Evolutionary conservation across 805 yeast species (phyloP).

Genomic region (Barnettozyma populi): DNA sequence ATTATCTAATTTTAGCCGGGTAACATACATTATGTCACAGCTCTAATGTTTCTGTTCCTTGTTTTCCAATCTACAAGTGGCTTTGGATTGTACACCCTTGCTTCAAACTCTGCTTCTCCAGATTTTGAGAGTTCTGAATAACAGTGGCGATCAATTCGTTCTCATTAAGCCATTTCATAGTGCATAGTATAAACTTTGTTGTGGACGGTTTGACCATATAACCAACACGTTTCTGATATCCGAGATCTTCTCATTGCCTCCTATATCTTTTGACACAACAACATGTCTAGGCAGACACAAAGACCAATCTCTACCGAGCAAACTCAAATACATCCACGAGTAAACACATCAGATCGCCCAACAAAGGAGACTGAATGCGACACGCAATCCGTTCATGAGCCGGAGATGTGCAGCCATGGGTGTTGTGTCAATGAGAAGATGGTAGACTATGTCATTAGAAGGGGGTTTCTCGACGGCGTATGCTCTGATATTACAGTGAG

Average conservation of each 20-base stretch:
- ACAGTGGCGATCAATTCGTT: background rate
- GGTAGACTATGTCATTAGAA: constrained; percentile 29
- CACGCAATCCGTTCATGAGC: background rate
- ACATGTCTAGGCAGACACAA: background rate
- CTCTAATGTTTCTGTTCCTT: background rate
- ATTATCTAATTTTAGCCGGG: background rate
- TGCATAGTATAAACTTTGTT: too few relatives aligned
- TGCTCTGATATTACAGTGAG: constrained; percentile 43
- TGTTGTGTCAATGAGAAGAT: constrained; percentile 24
- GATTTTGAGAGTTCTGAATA: background rate
- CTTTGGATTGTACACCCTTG: background rate
- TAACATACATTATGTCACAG: too few relatives aligned
- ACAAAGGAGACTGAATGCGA: constrained; percentile 7
- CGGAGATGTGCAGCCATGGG: constrained; percentile 23
- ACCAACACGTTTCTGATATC: background rate
- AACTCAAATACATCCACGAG: background rate
- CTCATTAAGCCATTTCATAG: too few relatives aligned
- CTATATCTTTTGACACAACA: background rate
- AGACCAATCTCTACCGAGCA: background rate
- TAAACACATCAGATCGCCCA: background rate
- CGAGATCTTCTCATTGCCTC: background rate
- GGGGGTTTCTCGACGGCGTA: constrained; percentile 40
- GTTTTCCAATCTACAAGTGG: background rate
- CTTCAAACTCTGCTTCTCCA: background rate
- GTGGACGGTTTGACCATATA: background rate